These are phyloP conservation scores for Rhodomyrtus psidioides DNA, from an alignment of 441 rosid species.

Conservation along the genomic window DNA sequence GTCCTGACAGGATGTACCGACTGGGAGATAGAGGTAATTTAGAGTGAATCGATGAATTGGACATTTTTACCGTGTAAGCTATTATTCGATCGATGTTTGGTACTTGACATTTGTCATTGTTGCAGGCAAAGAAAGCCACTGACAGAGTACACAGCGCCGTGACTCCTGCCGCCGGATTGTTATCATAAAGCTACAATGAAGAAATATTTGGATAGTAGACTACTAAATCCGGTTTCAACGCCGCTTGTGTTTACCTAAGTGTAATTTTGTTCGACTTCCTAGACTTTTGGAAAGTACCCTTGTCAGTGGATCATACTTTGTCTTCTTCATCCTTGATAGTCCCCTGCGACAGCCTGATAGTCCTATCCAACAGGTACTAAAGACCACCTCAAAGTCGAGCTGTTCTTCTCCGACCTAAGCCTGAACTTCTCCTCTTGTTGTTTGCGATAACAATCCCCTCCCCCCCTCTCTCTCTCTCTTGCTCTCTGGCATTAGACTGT, in stretches of 20 bases:
- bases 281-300: background rate
- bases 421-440: too few species aligned
- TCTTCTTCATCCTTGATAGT: too few species aligned
- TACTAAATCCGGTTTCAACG: background rate
- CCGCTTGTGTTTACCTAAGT: background rate
- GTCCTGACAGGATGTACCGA: background rate
- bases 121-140: background rate
- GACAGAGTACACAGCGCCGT: background rate
- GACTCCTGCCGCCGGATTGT: background rate
- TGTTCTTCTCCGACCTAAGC: too few species aligned
- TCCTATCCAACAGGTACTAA: too few species aligned
- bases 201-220: background rate
- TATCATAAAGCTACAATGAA: background rate
- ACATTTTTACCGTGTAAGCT: background rate
- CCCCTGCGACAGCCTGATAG: too few species aligned
- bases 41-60: background rate
- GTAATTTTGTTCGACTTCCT: background rate
- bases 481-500: too few species aligned
- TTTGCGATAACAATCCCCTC: background rate
- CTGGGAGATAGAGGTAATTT: background rate
- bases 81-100: background rate
- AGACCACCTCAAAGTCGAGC: too few species aligned
- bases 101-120: background rate
- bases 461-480: background rate
- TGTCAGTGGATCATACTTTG: background rate